A percentile compares a stretch with the other conserved stretches of the same genome.
Conservation (phyloP, 106 monocot species). For the Narthecium ossifragum region DNA sequence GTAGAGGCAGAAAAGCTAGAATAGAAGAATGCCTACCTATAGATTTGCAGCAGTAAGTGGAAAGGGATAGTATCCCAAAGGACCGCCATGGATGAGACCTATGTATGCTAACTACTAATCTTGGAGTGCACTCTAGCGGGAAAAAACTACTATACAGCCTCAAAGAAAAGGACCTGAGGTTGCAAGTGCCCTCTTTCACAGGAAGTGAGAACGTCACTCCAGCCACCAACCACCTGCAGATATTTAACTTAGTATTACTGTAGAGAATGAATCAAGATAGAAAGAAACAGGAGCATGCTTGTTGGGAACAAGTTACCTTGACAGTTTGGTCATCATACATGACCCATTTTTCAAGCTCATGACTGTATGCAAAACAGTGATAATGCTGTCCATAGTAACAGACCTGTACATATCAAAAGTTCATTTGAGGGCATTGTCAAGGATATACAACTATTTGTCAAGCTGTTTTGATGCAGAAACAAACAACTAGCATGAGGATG, state of each 20-base stretch:
- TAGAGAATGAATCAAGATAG: neutral
- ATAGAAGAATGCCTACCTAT: neutral
- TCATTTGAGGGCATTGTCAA: no score
- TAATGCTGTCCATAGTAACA: slow-evolving; percentile 20
- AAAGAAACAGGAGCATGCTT: no score
- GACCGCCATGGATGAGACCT: neutral
- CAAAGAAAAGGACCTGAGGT: slow-evolving; percentile 19
- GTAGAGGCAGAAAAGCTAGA: no score
- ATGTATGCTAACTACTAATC: neutral
- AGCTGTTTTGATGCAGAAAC: no score
- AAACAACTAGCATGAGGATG: no score
- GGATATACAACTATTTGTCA: neutral
- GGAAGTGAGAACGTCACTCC: slow-evolving; percentile 8
- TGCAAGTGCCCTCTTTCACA: slow-evolving; percentile 14
- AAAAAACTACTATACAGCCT: slow-evolving; percentile 1
- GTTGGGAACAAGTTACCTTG: slow-evolving; percentile 2
- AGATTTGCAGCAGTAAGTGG: neutral
- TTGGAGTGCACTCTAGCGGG: neutral
- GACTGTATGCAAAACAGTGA: slow-evolving; percentile 16
- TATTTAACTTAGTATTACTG: neutral
- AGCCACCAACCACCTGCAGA: slow-evolving; percentile 9
- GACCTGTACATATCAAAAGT: slow-evolving; percentile 5
- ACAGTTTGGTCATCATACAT: slow-evolving; percentile 16
- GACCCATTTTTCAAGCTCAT: slow-evolving; percentile 2
- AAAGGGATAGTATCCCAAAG: neutral